Base-by-base conservation (phyloP, 805 yeast species). In the Kluyveromyces aestuarii region DNA sequence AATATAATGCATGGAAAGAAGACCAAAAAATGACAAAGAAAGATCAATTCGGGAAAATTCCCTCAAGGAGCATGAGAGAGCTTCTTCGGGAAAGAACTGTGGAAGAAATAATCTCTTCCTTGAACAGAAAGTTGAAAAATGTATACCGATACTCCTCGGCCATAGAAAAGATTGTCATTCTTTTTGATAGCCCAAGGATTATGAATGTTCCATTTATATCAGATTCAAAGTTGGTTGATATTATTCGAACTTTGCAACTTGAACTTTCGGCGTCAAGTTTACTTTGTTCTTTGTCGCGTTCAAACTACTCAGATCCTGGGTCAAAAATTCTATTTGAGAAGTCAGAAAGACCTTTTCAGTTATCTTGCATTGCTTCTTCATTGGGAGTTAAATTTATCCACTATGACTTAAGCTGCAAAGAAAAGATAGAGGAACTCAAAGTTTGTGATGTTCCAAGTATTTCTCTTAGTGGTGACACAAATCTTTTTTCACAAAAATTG, bases 271-370 rank as follows among this genome's bases (percentile, higher is more conserved):
- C 56, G 10, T 55, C 65, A 6, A 63, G 59, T 48, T 50, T 62
- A 8, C 57, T 61, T 1, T 51, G 65, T 2, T 60, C 62, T 33
- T 27, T 58, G 11, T 54, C 58, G 19, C 60, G 69, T 49, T 64
- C 64, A 46, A 55, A 53, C 40, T 55, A 58, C 11, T 61, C 64
- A 6, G 66, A 70, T 42, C 75, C 80, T 1, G 81, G 82, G 2
- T 77, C 64, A 52, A 77, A 76, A 39, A 54, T 77, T 11, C 50
- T 64, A 16, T 77, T 69, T 48, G 59, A 60, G 3, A 64, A 66
- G 33, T 59, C 62, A 5, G 80, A 76, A 48, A 63, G 60, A 17
- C 81, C 81, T 1, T 56, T 69, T 25, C 72, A 71, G 44, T 48
- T 67, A 27, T 62, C 70, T 10, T 37, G 64, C 8, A 68, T 73